Evolutionary conservation across 164 flowering plant genomes (phyloP), one percentile per base, ranked within the genome.

Genomic region (Annona cherimola): DNA sequence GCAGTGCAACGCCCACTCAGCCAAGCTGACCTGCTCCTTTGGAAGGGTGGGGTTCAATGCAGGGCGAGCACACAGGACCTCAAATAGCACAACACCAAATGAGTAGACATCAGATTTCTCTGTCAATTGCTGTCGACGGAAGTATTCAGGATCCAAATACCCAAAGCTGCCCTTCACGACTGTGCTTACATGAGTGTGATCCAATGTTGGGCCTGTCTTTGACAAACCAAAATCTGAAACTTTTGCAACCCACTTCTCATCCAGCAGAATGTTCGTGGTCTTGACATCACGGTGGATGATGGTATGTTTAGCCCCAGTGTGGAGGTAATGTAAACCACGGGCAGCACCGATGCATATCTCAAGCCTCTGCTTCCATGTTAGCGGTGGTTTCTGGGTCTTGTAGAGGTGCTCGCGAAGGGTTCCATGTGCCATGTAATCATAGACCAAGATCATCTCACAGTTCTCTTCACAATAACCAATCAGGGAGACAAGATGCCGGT

Each of bases 171-270:
- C 89, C 68, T 81, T 84, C 59, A 84, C 89, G 8, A 75, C 78
- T 3, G 87, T 86, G 75, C 86, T 86, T 44, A 84, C 83, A 70
- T 86, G 87, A 5, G 83, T 83, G 44, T 76, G 78, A 62, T 78
- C 79, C 76, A 77, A 64, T 45, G 80, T 76, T 1, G 87, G 87
- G 2, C 89, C 89, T 26, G 77, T 67, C 70, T 72, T 84, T 0
- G 89, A 86, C 68, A 86, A 64, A 11, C 89, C 87, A 40, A 86
- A 86, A 71, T 86, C 89, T 7, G 89, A 84, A 46, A 86, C 87
- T 77, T 86, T 86, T 0, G 89, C 84, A 3, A 81, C 85, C 86
- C 87, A 86, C 40, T 84, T 82, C 71, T 82, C 87, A 57, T 86
- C 86, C 66, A 86, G 63, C 26, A 86, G 75, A 5, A 86, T 83